Evolutionary conservation across 805 yeast genomes (phyloP), one percentile per base, ranked within the genome.

Genomic region (Phaffomyces antillensis): DNA sequence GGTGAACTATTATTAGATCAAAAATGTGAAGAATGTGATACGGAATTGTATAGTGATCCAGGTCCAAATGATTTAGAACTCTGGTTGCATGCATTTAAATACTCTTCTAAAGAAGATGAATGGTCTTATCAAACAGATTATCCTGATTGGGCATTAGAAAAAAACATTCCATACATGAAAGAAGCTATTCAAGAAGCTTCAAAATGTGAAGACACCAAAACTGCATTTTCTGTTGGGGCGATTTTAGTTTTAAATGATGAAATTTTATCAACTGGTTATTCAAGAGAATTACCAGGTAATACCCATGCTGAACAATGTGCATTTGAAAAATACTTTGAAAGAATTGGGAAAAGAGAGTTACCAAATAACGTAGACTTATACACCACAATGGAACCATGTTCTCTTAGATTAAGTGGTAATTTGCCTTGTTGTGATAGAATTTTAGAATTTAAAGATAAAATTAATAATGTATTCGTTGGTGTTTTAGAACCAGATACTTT

Each of bases 251-350:
- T 73, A 44, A 83, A 85, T 34, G 74, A 73, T 20, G 57, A 74
- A 42, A 68, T 91, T 0, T 60, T 93, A n/a, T 72, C 84, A 8
- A 79, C 86, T 0, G 99, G 99, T 0, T 88, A 77, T 58, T 87
- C 98, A 0, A 72, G 98, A 44, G 99, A 93, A 62, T 67, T 90
- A 3, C 86, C 83, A 17, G 99, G 98, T 0, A 93, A 91, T 63
- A 91, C 99, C 0, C 99, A 91, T 62, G 99, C 99, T 4, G 99
- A 93, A 58, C 96, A 93, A 61, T 84, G 95, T 68, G 96, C 96
- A 0, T 60, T 93, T 45, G 84, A 81, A 30, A 93, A 93, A 62
- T 83, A 81, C 53, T 77, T 71, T 45, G 53, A 58, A 7, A 54
- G 63, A 34, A 60, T 44, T 47, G 54, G 64, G 37, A 48, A 47